Evolutionary conservation across 2,329 filamentous ascomycete genomes (phyloP).

Genomic region (Trichoderma sp.): DNA sequence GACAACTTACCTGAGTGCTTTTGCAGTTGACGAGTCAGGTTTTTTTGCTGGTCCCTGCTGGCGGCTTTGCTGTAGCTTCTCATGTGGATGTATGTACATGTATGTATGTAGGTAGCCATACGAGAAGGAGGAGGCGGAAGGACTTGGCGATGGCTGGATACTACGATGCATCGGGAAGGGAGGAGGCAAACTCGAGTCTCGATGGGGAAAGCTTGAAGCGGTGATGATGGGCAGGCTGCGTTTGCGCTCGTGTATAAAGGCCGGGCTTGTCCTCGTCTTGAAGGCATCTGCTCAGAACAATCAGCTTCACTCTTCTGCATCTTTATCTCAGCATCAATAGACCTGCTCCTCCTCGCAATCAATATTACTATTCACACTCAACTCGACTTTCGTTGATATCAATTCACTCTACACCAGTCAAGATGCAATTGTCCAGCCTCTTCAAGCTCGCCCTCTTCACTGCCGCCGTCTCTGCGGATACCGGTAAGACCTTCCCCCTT

Average conservation of each 20-base stretch:
- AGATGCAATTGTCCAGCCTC: constrained; percentile 44
- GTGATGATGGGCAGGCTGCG: not conserved
- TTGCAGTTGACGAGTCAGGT: not conserved
- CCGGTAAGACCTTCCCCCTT: constrained; percentile 27
- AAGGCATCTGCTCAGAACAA: not conserved
- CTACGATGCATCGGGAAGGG: constrained; percentile 10
- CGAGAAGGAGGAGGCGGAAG: not conserved
- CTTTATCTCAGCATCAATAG: not conserved
- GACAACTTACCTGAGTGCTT: not conserved
- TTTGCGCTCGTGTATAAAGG: constrained; percentile 2
- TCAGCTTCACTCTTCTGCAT: constrained; percentile 1
- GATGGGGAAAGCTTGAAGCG: not conserved
- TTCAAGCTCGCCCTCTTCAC: constrained; percentile 39
- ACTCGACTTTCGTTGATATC: not conserved
- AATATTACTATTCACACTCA: not conserved
- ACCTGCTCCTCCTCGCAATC: not conserved
- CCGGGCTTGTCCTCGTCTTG: not conserved
- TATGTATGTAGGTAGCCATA: not conserved
- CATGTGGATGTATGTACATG: not conserved
- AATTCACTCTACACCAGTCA: constrained; percentile 23
- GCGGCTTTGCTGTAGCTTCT: not conserved
- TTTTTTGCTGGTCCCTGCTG: not conserved
- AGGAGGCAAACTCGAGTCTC: not conserved
- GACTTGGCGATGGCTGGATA: constrained; percentile 13
- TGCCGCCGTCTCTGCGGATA: constrained; percentile 37